Evolutionary conservation across 805 yeast genomes (phyloP).

Genomic region (Candida patagonica): DNA sequence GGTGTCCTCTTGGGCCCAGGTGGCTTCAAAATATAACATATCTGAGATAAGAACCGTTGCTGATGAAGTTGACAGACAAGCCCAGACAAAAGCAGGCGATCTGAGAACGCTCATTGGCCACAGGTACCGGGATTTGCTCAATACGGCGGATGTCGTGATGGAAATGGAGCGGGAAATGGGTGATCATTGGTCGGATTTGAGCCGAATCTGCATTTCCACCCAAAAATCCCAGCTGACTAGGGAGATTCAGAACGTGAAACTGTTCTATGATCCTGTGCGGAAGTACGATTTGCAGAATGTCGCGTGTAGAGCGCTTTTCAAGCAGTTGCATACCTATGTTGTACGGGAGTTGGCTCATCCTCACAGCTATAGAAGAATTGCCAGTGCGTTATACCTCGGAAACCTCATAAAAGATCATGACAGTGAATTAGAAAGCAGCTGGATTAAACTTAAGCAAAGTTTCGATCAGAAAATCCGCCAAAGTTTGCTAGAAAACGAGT

Average conservation of each 20-base stretch:
- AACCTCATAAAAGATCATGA: background rate
- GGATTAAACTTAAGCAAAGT: no score
- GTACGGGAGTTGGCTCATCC: background rate
- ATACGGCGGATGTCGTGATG: slow-evolving; percentile 17
- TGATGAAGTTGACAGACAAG: slow-evolving; percentile 7
- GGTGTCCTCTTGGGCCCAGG: slow-evolving; percentile 14
- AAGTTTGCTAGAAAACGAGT: background rate
- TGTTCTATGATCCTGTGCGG: background rate
- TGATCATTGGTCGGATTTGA: slow-evolving; percentile 1
- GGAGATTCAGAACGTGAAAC: background rate
- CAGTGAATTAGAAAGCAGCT: no score
- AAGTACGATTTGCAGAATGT: background rate
- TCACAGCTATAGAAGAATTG: background rate
- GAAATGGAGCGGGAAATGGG: slow-evolving; percentile 10
- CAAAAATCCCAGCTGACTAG: background rate
- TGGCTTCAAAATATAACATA: slow-evolving; percentile 13
- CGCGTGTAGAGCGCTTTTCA: slow-evolving; percentile 2
- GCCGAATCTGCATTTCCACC: background rate
- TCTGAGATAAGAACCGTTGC: slow-evolving; percentile 14
- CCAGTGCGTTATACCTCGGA: background rate
- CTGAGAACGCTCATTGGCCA: slow-evolving; percentile 18
- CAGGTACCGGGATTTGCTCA: slow-evolving; percentile 17
- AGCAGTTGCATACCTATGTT: background rate
- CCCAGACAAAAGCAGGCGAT: slow-evolving; percentile 14
- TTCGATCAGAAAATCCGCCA: no score